A percentile compares a stretch with the other conserved stretches of the same genome.
Evolutionary conservation across 192 early-diverging fungal genomes (phyloP).

Genomic region (Coemansia sp.): DNA sequence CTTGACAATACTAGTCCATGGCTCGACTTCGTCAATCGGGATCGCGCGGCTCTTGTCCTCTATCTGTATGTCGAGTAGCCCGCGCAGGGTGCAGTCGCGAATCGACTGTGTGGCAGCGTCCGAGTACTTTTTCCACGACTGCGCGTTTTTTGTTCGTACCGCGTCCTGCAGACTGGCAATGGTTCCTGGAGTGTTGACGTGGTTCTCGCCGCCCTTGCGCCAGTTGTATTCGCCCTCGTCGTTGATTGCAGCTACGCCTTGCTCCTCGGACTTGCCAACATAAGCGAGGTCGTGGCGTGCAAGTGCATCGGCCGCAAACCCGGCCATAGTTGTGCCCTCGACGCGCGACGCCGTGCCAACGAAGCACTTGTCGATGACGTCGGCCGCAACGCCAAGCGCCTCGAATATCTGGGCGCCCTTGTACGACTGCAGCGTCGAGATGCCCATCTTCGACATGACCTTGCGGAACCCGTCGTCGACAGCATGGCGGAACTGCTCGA

Average conservation of each 20-base stretch:
- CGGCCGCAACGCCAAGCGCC: slow-evolving; percentile 84
- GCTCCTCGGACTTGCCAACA: slow-evolving; percentile 54
- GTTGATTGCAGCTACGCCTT: slow-evolving; percentile 70
- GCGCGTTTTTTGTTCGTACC: slow-evolving; percentile 87
- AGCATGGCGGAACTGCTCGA: slow-evolving; percentile 84
- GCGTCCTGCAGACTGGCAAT: slow-evolving; percentile 95
- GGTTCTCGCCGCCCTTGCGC: slow-evolving; percentile 88
- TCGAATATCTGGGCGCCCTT: slow-evolving; percentile 99
- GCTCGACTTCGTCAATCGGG: slow-evolving; percentile 93
- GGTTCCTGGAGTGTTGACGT: slow-evolving; percentile 86
- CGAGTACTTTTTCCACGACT: slow-evolving; percentile 84
- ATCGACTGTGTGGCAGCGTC: slow-evolving; percentile 76
- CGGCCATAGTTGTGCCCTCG: slow-evolving; percentile 79
- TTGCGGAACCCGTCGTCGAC: slow-evolving; percentile 94
- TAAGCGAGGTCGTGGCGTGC: slow-evolving; percentile 84
- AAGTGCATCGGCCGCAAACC: slow-evolving; percentile 85
- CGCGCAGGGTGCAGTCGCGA: slow-evolving; percentile 90
- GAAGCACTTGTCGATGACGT: slow-evolving; percentile 90
- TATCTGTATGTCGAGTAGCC: slow-evolving; percentile 81
- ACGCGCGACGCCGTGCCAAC: slow-evolving; percentile 94
- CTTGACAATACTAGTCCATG: slow-evolving; percentile 95
- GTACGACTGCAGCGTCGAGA: slow-evolving; percentile 95
- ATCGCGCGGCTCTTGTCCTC: slow-evolving; percentile 55
- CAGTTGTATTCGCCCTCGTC: slow-evolving; percentile 98
- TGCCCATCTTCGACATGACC: slow-evolving; percentile 99